phyloP scores from a whole-genome alignment of 176 grass and related monocot genomes.

The Cymbopogon citratus region DNA sequence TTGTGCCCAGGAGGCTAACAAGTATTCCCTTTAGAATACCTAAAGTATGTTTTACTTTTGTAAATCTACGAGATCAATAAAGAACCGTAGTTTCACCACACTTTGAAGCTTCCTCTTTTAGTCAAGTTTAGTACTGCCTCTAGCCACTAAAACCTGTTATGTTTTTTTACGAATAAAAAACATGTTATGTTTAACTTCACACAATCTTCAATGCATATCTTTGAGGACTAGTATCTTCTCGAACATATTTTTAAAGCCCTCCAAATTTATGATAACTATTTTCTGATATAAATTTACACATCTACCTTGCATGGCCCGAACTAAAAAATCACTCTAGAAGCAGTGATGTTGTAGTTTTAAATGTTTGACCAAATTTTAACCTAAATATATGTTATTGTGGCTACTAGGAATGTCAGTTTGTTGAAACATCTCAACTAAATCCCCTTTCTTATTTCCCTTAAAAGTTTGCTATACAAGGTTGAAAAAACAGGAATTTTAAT shows the following conservation, averaged over 20 bases:
- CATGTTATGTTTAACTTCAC: background rate
- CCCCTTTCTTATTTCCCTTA: background rate
- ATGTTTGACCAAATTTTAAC: background rate
- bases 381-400: background rate
- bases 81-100: too few relatives aligned
- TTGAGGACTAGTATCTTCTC: too few relatives aligned
- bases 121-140: too few relatives aligned
- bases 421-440: background rate
- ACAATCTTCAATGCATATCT: too few relatives aligned
- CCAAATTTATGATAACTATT: background rate
- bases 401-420: background rate
- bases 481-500: background rate
- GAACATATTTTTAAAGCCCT: background rate
- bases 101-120: too few relatives aligned
- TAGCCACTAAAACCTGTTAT: too few relatives aligned
- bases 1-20: too few relatives aligned
- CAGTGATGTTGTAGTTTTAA: background rate
- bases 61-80: too few relatives aligned
- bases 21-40: too few relatives aligned
- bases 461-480: background rate
- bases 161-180: too few relatives aligned
- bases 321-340: background rate
- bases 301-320: background rate
- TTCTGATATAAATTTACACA: background rate
- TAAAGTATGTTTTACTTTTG: too few relatives aligned